These are phyloP conservation scores for Blastocystis sp. DNA, from an alignment of 352 stramenopile species.

Conservation along the genomic window DNA sequence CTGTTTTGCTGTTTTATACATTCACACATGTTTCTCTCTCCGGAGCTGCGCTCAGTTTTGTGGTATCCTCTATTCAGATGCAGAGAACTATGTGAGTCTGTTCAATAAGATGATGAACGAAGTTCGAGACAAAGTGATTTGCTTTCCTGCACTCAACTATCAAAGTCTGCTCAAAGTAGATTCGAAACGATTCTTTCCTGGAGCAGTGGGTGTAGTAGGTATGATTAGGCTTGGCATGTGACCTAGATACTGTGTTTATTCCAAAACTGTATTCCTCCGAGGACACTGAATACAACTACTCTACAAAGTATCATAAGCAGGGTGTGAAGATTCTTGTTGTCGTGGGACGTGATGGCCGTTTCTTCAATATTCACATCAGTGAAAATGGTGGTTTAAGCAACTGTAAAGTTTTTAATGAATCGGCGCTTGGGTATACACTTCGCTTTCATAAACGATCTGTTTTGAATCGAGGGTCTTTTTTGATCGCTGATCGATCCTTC, in stretches of 20 bases:
- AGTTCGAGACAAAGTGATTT: conserved; percentile 36
- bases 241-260: conserved; percentile 36
- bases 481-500: not conserved
- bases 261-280: not conserved
- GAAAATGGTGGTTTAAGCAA: not conserved
- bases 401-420: conserved; percentile 41
- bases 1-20: not conserved
- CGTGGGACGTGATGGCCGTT: not conserved
- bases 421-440: conserved; percentile 25
- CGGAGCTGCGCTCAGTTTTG: conserved; percentile 1
- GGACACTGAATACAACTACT: not conserved
- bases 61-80: not conserved
- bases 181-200: conserved; percentile 40
- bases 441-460: conserved; percentile 37
- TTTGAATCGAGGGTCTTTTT: conserved; percentile 41
- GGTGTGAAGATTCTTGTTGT: conserved; percentile 1
- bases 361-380: conserved; percentile 53
- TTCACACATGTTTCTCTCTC: conserved; percentile 1
- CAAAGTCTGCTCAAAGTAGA: conserved; percentile 38
- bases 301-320: not conserved
- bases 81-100: not conserved
- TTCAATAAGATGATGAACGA: conserved; percentile 59
- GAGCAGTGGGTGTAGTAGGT: conserved; percentile 42
- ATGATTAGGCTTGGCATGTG: not conserved
- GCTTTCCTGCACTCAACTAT: not conserved